phyloP scores from a whole-genome alignment of 1,284 basidiomycete genomes.

The Boletellus deceptivus region DNA sequence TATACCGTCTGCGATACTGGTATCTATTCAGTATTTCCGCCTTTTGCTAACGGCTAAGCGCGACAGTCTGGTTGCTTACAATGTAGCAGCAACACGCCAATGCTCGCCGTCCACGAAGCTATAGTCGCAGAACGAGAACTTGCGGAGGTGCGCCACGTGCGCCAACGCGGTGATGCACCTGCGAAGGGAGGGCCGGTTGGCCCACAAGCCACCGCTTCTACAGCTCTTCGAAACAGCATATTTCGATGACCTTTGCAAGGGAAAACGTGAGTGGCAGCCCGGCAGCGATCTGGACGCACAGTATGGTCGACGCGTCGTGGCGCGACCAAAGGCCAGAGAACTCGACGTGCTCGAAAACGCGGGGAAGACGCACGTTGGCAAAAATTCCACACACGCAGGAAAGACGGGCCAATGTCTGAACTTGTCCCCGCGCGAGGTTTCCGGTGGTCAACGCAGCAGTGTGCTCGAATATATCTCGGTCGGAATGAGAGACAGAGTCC shows the following conservation, averaged over 20 bases:
- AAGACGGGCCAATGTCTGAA: constrained; percentile 29
- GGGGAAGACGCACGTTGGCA: constrained; percentile 35
- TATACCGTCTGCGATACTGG: too few relatives aligned
- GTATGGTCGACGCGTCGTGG: neutral
- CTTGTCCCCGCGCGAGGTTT: constrained; percentile 7
- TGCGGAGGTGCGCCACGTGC: constrained; percentile 19
- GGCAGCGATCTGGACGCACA: constrained; percentile 19
- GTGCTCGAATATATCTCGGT: constrained; percentile 37
- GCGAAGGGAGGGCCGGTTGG: too few relatives aligned
- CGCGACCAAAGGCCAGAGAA: constrained; percentile 19
- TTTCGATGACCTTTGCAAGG: constrained; percentile 13
- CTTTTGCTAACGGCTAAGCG: too few relatives aligned
- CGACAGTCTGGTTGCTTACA: too few relatives aligned
- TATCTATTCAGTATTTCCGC: too few relatives aligned
- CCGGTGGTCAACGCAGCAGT: constrained; percentile 7
- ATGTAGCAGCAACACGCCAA: too few relatives aligned
- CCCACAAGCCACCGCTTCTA: neutral
- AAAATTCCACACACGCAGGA: constrained; percentile 46
- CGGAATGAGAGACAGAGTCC: constrained; percentile 23
- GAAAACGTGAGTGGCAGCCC: constrained; percentile 16
- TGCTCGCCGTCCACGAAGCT: constrained; percentile 10
- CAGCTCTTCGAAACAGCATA: constrained; percentile 9
- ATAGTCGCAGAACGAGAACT: constrained; percentile 8
- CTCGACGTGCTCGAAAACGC: constrained; percentile 34
- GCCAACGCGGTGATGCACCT: constrained; percentile 7